phyloP scores from a whole-genome alignment of 768 basidiomycete genomes.

The Leccinum ochraceum region DNA sequence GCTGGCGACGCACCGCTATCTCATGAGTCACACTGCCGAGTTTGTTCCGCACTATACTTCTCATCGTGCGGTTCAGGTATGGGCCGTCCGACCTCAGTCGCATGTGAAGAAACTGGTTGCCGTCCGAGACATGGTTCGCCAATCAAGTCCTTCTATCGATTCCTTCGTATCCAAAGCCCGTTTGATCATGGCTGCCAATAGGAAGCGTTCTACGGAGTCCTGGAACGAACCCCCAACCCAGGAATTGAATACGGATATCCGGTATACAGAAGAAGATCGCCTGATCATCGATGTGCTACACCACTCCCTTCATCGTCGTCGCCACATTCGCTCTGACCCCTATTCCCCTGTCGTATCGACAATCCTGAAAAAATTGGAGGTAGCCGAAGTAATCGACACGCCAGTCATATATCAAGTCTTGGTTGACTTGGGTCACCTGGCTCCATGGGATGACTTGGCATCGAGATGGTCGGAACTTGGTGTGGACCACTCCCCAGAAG shows the following conservation, averaged over 20 bases:
- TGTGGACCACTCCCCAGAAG: slow-evolving; percentile 23
- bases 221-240: slow-evolving; percentile 33
- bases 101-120: slow-evolving; percentile 53
- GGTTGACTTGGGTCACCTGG: slow-evolving; percentile 68
- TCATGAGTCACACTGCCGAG: slow-evolving; percentile 53
- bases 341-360: slow-evolving; percentile 51
- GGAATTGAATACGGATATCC: slow-evolving; percentile 23
- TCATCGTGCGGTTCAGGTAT: slow-evolving; percentile 51
- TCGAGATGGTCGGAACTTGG: slow-evolving; percentile 40
- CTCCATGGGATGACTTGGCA: slow-evolving; percentile 78
- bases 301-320: slow-evolving; percentile 49
- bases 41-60: slow-evolving; percentile 51
- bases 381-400: slow-evolving; percentile 33
- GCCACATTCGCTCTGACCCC: slow-evolving; percentile 60
- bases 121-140: slow-evolving; percentile 51
- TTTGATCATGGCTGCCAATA: slow-evolving; percentile 39
- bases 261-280: slow-evolving; percentile 56
- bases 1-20: slow-evolving; percentile 58
- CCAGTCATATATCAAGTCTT: slow-evolving; percentile 49
- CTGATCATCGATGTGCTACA: slow-evolving; percentile 60
- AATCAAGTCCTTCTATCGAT: slow-evolving; percentile 40
- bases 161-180: slow-evolving; percentile 54
- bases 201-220: slow-evolving; percentile 31
- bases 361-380: slow-evolving; percentile 59
- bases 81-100: slow-evolving; percentile 62